Evolutionary conservation across 2,329 filamentous ascomycete species (phyloP).

Genomic region (Colletotrichum sp.): DNA sequence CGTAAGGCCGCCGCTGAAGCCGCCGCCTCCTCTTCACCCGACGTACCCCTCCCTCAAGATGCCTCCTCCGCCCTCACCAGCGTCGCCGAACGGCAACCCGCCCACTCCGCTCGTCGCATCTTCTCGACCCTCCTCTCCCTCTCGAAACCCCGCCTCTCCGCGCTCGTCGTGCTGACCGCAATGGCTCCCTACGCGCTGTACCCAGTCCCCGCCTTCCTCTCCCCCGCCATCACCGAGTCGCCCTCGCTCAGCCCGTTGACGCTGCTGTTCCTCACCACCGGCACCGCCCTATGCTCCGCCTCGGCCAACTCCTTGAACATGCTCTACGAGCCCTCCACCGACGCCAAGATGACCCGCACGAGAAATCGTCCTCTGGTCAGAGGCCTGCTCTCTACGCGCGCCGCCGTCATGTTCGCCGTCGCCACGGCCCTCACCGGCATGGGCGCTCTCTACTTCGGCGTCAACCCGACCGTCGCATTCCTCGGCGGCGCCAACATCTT

Average conservation of each 20-base stretch:
- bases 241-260: conserved; percentile 91
- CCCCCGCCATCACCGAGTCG: conserved; percentile 66
- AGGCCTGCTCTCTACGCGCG: conserved; percentile 73
- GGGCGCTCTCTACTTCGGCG: conserved; percentile 81
- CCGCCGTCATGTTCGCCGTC: conserved; percentile 81
- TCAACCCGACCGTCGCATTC: conserved; percentile 91
- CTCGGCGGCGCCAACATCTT: conserved; percentile 85
- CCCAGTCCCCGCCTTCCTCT: conserved; percentile 86
- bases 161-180: conserved; percentile 88
- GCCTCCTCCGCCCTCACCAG: conserved; percentile 62
- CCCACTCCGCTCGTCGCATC: conserved; percentile 64
- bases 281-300: conserved; percentile 87
- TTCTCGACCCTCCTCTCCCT: conserved; percentile 86
- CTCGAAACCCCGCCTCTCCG: conserved; percentile 92
- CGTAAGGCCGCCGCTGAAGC: conserved; percentile 17
- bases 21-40: conserved; percentile 6
- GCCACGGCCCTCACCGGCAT: conserved; percentile 73
- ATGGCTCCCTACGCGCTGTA: conserved; percentile 93
- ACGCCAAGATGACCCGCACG: conserved; percentile 93
- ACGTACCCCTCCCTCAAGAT: conserved; percentile 46
- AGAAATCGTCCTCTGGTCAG: conserved; percentile 88
- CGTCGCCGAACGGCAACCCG: conserved; percentile 54
- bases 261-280: conserved; percentile 87
- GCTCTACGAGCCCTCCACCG: conserved; percentile 90
- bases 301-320: conserved; percentile 96